phyloP scores from a whole-genome alignment of 208 protist species.

The Strigomonas oncopelti region DNA sequence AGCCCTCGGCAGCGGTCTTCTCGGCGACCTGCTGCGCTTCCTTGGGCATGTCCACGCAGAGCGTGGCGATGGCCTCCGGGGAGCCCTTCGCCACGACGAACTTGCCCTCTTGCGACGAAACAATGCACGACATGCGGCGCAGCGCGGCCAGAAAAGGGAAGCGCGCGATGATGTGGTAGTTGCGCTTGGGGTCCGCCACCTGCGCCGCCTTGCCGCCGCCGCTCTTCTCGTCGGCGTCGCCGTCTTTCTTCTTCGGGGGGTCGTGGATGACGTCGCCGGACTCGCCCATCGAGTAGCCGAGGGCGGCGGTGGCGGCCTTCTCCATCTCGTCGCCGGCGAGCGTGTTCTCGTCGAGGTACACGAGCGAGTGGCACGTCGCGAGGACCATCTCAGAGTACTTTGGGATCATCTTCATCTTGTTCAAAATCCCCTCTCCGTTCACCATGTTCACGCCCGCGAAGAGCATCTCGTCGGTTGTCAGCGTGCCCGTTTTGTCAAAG shows the following conservation, averaged over 20 bases:
- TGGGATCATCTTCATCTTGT: conserved; percentile 73
- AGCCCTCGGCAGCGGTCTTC: conserved; percentile 85
- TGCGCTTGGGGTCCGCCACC: conserved; percentile 17
- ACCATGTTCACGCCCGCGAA: conserved; percentile 86
- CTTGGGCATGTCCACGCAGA: conserved; percentile 79
- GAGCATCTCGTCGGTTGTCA: conserved; percentile 94
- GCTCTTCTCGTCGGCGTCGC: conserved; percentile 7
- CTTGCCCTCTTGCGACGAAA: conserved; percentile 45
- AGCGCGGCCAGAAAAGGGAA: conserved; percentile 95
- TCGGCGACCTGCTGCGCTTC: conserved; percentile 82
- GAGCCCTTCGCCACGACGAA: conserved; percentile 93
- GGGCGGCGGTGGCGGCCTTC: conserved; percentile 83
- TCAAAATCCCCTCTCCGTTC: conserved; percentile 87
- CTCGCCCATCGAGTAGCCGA: conserved; percentile 82
- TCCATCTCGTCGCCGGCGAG: conserved; percentile 97
- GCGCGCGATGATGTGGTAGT: conserved; percentile 80
- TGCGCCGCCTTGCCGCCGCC: background rate
- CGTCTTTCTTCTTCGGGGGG: conserved; percentile 27
- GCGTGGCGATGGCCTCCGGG: conserved; percentile 89
- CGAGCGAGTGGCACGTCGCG: conserved; percentile 87
- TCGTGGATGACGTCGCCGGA: conserved; percentile 76
- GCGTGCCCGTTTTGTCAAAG: conserved; percentile 99
- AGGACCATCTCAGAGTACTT: conserved; percentile 73
- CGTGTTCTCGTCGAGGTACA: conserved; percentile 82
- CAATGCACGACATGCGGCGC: conserved; percentile 94